These are phyloP conservation scores for Vanderwaltozyma yarrowii DNA, from an alignment of 805 yeast species.

Conservation along the genomic window DNA sequence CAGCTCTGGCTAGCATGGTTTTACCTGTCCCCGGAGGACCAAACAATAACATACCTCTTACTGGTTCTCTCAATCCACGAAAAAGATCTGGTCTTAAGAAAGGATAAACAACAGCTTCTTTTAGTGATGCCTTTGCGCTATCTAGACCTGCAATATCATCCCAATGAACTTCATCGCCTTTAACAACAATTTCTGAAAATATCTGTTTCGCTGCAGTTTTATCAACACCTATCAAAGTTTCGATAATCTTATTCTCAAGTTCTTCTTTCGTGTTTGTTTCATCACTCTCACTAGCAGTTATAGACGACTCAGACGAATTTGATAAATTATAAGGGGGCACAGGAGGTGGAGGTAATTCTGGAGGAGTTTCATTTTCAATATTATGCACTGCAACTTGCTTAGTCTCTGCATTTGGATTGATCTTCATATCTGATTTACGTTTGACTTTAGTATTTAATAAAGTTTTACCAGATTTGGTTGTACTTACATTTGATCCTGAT, in stretches of 20 bases:
- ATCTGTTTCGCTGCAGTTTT: slow-evolving; percentile 71
- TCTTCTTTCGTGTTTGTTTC: slow-evolving; percentile 1
- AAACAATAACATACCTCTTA: slow-evolving; percentile 88
- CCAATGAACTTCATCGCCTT: slow-evolving; percentile 90
- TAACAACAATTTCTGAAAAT: slow-evolving; percentile 75
- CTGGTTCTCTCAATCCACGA: slow-evolving; percentile 85
- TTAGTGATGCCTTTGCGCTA: slow-evolving; percentile 76
- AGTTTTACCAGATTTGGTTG: no score
- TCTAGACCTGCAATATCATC: slow-evolving; percentile 90
- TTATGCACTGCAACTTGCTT: no score
- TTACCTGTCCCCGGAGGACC: slow-evolving; percentile 99
- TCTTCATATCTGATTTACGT: no score
- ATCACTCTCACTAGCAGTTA: background rate
- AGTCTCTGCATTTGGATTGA: no score
- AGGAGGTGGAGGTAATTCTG: background rate
- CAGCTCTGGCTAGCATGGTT: slow-evolving; percentile 94
- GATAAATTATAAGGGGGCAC: background rate
- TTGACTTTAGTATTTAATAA: no score
- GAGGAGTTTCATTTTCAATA: no score
- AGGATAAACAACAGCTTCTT: slow-evolving; percentile 94
- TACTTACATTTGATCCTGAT: no score
- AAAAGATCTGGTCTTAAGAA: slow-evolving; percentile 89
- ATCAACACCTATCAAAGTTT: slow-evolving; percentile 56
- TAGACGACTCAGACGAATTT: background rate
- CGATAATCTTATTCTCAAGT: slow-evolving; percentile 22